phyloP scores from a whole-genome alignment of 208 protist species.

The Acanthamoeba lenticulata region DNA sequence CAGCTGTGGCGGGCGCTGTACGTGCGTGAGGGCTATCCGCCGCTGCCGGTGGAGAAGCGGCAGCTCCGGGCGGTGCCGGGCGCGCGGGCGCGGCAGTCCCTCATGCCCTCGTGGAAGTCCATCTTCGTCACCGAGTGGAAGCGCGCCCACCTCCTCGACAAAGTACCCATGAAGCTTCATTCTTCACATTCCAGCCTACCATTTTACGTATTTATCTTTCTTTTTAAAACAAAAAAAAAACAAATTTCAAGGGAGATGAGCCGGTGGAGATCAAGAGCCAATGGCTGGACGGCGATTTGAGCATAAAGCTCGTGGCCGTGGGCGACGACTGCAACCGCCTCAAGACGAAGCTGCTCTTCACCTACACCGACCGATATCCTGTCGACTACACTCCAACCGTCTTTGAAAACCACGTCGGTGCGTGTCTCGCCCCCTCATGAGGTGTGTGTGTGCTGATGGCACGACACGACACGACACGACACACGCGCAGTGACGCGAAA shows the following conservation, averaged over 20 bases:
- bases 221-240: neutral
- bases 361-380: neutral
- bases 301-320: slow-evolving; percentile 18
- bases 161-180: neutral
- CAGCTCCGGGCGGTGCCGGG: neutral
- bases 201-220: neutral
- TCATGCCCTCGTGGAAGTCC: neutral
- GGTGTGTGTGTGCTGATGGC: too few relatives aligned
- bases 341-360: slow-evolving; percentile 23
- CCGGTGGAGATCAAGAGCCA: slow-evolving; percentile 14
- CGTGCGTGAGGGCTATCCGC: neutral
- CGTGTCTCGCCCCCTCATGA: too few relatives aligned
- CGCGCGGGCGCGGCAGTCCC: neutral
- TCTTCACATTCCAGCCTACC: neutral
- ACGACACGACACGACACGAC: neutral
- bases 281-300: slow-evolving; percentile 1
- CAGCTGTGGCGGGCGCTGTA: slow-evolving; percentile 32
- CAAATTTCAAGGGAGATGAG: neutral
- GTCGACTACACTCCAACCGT: neutral
- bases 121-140: neutral
- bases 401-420: slow-evolving; percentile 23
- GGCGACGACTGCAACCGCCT: slow-evolving; percentile 19
- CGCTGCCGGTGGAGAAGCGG: neutral
- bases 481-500: neutral
- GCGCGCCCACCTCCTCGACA: neutral